Evolutionary conservation across 106 monocot species (phyloP).

Genomic region (Alisma plantagoaquatica): DNA sequence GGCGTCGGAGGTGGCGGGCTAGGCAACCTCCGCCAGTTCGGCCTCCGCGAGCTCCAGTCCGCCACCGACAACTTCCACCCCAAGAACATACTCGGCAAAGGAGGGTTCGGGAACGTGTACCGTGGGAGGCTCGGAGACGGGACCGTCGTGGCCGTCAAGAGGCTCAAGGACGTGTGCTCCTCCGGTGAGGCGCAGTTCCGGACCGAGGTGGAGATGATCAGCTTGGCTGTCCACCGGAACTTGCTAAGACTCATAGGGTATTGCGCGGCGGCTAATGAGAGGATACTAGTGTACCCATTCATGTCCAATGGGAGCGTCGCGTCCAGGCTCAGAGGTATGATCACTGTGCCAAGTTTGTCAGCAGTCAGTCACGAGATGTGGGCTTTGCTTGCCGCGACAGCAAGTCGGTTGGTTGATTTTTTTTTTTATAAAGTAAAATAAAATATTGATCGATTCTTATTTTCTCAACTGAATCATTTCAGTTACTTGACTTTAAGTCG

Average conservation of each 20-base stretch:
- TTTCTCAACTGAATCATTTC: too few relatives aligned
- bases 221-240: constrained; percentile 86
- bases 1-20: constrained; percentile 18
- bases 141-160: constrained; percentile 79
- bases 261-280: constrained; percentile 61
- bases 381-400: too few relatives aligned
- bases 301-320: constrained; percentile 94
- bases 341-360: not conserved
- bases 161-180: constrained; percentile 66
- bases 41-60: constrained; percentile 43
- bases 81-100: constrained; percentile 68
- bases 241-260: constrained; percentile 79
- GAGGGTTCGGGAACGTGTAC: constrained; percentile 94
- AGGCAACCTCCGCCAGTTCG: constrained; percentile 80
- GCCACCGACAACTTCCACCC: constrained; percentile 83
- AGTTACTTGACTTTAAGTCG: not conserved
- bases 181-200: constrained; percentile 74
- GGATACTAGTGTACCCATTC: constrained; percentile 86
- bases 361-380: too few relatives aligned
- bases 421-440: too few relatives aligned
- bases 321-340: constrained; percentile 44
- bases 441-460: too few relatives aligned
- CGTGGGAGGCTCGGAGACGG: constrained; percentile 56
- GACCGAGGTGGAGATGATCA: constrained; percentile 97
- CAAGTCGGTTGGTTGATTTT: too few relatives aligned